Conservation (phyloP, 345 rosid species). For the Lenwebbia sp. region DNA sequence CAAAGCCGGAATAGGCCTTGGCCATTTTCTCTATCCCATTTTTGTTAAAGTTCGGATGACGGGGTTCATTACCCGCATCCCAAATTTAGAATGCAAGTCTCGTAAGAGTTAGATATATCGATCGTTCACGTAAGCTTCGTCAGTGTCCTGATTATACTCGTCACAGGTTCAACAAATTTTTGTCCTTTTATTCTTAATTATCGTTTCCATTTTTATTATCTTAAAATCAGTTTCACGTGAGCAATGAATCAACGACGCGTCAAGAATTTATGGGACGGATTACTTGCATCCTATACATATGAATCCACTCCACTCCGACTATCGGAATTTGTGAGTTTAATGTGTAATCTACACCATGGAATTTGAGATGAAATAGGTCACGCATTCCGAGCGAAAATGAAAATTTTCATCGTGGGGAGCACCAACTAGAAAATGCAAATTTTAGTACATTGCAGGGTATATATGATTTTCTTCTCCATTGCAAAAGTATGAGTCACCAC, state of each 20-base stretch:
- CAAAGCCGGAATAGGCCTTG: background rate
- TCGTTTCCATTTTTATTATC: background rate
- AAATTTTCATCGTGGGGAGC: too few species aligned
- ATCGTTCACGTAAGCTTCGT: accelerated
- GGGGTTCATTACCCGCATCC: background rate
- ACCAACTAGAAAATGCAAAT: background rate
- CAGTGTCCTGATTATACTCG: background rate
- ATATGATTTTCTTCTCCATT: background rate
- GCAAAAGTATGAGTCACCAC: background rate
- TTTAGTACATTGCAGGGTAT: too few species aligned
- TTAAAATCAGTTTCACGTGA: background rate
- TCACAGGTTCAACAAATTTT: background rate
- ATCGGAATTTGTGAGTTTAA: too few species aligned
- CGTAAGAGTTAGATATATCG: background rate
- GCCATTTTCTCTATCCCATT: background rate
- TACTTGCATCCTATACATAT: too few species aligned
- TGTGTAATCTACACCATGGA: too few species aligned
- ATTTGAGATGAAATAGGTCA: background rate
- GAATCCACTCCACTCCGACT: too few species aligned
- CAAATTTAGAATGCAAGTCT: background rate
- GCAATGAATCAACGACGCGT: too few species aligned
- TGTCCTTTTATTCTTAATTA: background rate
- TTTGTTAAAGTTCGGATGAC: background rate
- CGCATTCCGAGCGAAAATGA: too few species aligned
- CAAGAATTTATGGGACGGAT: too few species aligned